Percentiles rank a stretch among this genome's conserved stretches.
Conservation (phyloP, 2,329 filamentous ascomycete species). For the Botrytis squamosa region DNA sequence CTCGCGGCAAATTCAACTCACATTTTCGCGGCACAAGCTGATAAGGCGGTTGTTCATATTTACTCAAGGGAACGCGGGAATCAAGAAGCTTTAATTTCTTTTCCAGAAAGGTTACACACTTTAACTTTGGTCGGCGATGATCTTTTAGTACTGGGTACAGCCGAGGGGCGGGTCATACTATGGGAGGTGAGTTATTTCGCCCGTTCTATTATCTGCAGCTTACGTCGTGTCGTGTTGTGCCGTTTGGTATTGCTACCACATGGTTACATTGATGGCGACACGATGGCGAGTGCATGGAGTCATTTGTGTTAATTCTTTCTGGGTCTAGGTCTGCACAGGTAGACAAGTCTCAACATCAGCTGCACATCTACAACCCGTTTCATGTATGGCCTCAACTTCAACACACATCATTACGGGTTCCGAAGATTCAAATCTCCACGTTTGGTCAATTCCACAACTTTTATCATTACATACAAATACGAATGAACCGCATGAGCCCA, state of each 20-base stretch:
- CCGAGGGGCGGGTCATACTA: conserved; percentile 79
- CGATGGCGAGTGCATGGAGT: neutral
- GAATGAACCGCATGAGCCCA: conserved; percentile 62
- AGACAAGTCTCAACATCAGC: conserved; percentile 73
- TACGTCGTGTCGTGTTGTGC: conserved; percentile 16
- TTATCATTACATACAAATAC: conserved; percentile 57
- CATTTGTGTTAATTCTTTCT: conserved; percentile 25
- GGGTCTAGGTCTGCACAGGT: conserved; percentile 65
- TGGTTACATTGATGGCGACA: neutral
- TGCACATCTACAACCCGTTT: conserved; percentile 78
- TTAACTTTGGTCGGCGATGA: conserved; percentile 67
- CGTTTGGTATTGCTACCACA: neutral
- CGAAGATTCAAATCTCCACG: conserved; percentile 83
- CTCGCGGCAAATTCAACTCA: conserved; percentile 79
- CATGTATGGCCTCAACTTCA: conserved; percentile 69
- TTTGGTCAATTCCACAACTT: conserved; percentile 81
- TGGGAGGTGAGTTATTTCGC: conserved; percentile 74
- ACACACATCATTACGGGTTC: conserved; percentile 76
- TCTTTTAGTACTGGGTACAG: conserved; percentile 76
- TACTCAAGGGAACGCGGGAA: conserved; percentile 81
- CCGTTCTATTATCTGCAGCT: conserved; percentile 9
- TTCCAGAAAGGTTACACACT: conserved; percentile 82
- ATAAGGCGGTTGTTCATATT: conserved; percentile 90
- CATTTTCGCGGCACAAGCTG: conserved; percentile 86
- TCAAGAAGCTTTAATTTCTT: conserved; percentile 84